Conservation (phyloP, 345 rosid species). For the Odontarrhena argentea region DNA sequence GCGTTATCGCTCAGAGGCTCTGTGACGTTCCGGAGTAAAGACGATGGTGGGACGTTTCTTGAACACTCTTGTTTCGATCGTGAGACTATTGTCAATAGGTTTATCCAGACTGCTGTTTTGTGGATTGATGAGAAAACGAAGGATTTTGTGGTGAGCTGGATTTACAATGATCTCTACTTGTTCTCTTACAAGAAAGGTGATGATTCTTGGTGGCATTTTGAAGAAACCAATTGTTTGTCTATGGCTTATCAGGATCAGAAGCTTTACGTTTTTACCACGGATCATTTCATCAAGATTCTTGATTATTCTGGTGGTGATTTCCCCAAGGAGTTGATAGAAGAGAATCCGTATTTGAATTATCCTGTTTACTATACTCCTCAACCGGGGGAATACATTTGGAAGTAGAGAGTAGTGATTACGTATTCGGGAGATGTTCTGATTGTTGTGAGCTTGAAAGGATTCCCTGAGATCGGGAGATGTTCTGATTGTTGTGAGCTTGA, state of each 20-base stretch:
- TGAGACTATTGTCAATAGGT: neutral
- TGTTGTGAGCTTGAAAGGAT: neutral
- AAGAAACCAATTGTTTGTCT: neutral
- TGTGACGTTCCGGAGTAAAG: neutral
- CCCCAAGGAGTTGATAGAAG: neutral
- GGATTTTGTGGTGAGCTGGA: neutral
- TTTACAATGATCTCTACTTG: neutral
- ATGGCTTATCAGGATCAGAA: neutral
- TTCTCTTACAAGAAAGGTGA: conserved; percentile 1
- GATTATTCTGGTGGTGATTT: neutral
- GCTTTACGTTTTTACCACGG: neutral
- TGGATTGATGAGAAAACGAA: neutral
- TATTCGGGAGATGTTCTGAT: neutral
- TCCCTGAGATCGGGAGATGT: conserved; percentile 4
- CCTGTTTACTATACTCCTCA: neutral
- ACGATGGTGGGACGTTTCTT: neutral
- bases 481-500: neutral
- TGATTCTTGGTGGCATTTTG: neutral
- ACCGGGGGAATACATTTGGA: neutral
- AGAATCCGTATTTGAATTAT: neutral
- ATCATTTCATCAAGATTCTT: neutral
- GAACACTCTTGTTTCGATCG: neutral
- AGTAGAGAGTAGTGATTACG: neutral
- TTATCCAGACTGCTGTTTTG: neutral
- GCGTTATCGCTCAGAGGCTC: neutral